These are phyloP conservation scores for Tolypocladium tropicale DNA, from an alignment of 2,329 filamentous ascomycete species.

Conservation along the genomic window DNA sequence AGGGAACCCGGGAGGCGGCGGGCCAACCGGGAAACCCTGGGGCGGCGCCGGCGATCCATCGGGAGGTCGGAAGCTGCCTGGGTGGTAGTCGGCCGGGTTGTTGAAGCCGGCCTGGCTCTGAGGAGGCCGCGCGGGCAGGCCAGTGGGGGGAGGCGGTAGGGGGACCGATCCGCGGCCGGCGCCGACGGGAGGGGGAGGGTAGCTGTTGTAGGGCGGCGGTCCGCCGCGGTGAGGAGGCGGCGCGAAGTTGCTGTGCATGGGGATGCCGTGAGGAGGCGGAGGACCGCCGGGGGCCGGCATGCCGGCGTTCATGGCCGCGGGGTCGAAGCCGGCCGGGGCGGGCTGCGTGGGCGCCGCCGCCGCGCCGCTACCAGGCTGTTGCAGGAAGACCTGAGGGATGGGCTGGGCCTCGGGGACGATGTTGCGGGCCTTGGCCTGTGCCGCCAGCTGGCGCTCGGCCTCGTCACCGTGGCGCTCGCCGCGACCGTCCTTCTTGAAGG, in stretches of 20 bases:
- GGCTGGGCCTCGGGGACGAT: conserved; percentile 73
- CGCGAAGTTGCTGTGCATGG: conserved; percentile 27
- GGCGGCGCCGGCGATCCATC: conserved; percentile 25
- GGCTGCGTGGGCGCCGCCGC: conserved; percentile 5
- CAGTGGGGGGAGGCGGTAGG: conserved; percentile 38
- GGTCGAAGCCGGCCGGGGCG: conserved; percentile 22
- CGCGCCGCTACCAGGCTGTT: conserved; percentile 8
- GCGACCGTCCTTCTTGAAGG: conserved; percentile 98
- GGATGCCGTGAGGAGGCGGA: conserved; percentile 25
- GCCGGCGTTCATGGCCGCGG: conserved; percentile 16
- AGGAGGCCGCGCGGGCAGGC: conserved; percentile 39
- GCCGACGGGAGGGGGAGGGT: conserved; percentile 13
- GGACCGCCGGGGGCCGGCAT: conserved; percentile 10
- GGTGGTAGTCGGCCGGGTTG: conserved; percentile 38
- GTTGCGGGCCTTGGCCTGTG: conserved; percentile 89
- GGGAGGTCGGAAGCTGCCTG: conserved; percentile 28
- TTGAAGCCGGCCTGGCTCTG: conserved; percentile 33
- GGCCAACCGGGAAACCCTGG: conserved; percentile 25
- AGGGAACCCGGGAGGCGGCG: conserved; percentile 31
- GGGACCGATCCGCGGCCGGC: conserved; percentile 20
- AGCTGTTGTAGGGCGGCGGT: conserved; percentile 23
- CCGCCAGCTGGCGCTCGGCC: conserved; percentile 83
- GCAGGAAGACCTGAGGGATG: conserved; percentile 63
- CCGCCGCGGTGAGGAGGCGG: conserved; percentile 19
- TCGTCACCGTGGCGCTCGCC: conserved; percentile 92